Conservation (phyloP, 176 grass and related monocot genomes). For the Otatea glauca region DNA sequence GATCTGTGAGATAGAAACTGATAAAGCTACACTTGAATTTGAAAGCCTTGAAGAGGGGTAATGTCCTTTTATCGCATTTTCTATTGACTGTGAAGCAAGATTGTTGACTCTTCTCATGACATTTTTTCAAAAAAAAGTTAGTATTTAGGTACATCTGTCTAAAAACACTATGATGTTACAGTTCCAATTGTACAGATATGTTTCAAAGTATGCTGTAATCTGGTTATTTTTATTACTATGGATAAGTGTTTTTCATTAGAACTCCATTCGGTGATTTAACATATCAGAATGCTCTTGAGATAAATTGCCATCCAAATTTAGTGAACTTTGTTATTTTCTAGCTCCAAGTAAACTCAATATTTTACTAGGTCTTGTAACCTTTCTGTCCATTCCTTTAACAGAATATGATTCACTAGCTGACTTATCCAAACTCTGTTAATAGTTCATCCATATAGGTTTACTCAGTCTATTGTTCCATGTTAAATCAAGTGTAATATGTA, state of each 20-base stretch:
- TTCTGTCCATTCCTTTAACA: neutral
- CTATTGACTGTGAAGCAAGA: conserved; percentile 14
- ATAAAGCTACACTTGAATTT: conserved; percentile 96
- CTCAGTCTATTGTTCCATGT: neutral
- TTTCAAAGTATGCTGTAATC: conserved; percentile 13
- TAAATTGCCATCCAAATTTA: neutral
- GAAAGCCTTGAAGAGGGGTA: conserved; percentile 99
- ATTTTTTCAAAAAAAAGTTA: neutral
- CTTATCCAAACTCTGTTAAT: conserved; percentile 7
- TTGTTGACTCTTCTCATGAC: neutral
- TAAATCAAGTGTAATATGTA: neutral
- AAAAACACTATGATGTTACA: neutral
- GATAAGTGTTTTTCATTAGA: conserved; percentile 23
- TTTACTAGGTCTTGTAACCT: conserved; percentile 13
- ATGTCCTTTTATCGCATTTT: conserved; percentile 34
- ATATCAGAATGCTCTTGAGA: conserved; percentile 6
- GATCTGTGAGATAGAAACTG: conserved; percentile 98
- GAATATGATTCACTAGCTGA: neutral
- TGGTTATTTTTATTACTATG: conserved; percentile 10
- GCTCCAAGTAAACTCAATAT: conserved; percentile 1
- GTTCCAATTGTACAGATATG: neutral
- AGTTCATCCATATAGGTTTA: conserved; percentile 6
- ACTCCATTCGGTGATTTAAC: neutral
- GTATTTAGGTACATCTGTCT: neutral
- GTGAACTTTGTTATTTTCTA: conserved; percentile 20